phyloP scores from a whole-genome alignment of 805 yeast genomes.

The Candida nanaspora region DNA sequence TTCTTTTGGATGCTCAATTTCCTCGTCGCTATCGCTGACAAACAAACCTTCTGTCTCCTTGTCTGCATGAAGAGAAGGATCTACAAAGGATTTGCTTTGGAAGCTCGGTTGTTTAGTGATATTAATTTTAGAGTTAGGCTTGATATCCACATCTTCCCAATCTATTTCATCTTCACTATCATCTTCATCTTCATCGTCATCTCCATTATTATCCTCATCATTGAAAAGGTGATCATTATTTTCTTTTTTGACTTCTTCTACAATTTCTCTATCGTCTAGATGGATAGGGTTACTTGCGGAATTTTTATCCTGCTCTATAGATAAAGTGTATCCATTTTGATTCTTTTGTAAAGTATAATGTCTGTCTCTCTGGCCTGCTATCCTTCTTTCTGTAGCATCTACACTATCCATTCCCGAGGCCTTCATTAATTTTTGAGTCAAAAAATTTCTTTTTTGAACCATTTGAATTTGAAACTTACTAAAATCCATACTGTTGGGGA shows the following conservation, averaged over 20 bases:
- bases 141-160: constrained; percentile 64
- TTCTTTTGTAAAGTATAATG: constrained; percentile 70
- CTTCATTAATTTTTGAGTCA: constrained; percentile 81
- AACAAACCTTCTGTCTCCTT: constrained; percentile 7
- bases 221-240: too few species aligned
- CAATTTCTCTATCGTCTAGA: background rate
- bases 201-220: background rate
- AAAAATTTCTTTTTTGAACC: constrained; percentile 85
- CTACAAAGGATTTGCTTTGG: background rate
- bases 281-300: too few species aligned
- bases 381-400: constrained; percentile 39
- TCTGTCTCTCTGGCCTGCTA: constrained; percentile 77
- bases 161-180: constrained; percentile 43
- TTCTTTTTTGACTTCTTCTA: background rate
- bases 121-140: constrained; percentile 9
- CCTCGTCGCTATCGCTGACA: constrained; percentile 4
- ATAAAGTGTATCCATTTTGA: constrained; percentile 78
- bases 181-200: constrained; percentile 14
- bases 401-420: constrained; percentile 71
- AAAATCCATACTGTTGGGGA: constrained; percentile 83
- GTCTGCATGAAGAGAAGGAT: background rate
- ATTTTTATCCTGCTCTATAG: too few species aligned
- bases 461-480: constrained; percentile 88
- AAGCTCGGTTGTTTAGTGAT: background rate
- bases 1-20: background rate